Evolutionary conservation across 352 stramenopile species (phyloP), one percentile per base, ranked within the genome.

Genomic region (Phytopythium sindhum): DNA sequence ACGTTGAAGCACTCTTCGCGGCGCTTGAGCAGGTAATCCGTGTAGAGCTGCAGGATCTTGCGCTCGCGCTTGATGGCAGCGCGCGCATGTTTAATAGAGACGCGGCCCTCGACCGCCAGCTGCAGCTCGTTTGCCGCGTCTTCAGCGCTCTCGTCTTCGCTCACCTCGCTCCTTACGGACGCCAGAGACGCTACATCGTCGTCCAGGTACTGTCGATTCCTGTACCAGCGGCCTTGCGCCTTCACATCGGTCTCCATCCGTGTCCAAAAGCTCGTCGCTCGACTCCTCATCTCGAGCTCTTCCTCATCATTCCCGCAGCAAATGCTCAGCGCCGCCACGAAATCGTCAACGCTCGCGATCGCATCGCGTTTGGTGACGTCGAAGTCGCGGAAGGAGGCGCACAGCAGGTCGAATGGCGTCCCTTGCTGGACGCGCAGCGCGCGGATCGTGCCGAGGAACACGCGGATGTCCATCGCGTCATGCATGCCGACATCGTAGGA

Each of bases 361-460:
- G 73, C 68, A 19, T 66, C 35, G 10, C 44, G 63, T 41, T 72
- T 74, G 4, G 69, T 76, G 15, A 54, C 58, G 56, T 88, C 78
- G 60, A 87, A 86, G 51, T 90, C 81, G 2, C 70, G 58, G 0
- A 88, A 42, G 4, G 70, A 74, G 41, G 74, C 62, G 15, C 68
- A 70, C 11, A 90, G 62, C 29, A 88, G 66, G 48, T 90, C 78
- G 1, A 88, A 59, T 0, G 77, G 65, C 31, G 75, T 77, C 0
- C 75, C 81, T 51, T 90, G 81, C 48, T 90, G 81, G 14, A 88
- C 73, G 0, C 78, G 69, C 78, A 90, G 67, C 0, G 77, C 77
- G 15, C 81, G 70, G 31, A 88, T 60, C 6, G 75, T 81, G 12
- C 70, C 74, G 19, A 88, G 65, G 51, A 90, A 69, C 29, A 86